Evolutionary conservation across 108 stramenopile genomes (phyloP), one percentile per base, ranked within the genome.

Genomic region (Bacterosira constricta): DNA sequence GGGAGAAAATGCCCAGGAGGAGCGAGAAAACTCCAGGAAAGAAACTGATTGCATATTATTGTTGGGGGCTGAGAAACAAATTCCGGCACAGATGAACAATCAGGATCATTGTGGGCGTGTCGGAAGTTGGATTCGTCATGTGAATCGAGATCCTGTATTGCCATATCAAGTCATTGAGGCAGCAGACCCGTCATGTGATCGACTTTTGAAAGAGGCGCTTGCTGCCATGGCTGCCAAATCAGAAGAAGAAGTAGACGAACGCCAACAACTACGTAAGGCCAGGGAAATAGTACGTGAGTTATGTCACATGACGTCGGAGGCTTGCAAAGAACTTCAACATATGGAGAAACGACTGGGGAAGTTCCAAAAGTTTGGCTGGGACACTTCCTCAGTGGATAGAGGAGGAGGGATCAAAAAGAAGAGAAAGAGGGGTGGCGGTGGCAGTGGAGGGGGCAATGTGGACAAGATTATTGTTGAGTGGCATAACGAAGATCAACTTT

Each of bases 391-490:
- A 39, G 42, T n/a, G 34, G 46, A 58, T 23, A 25, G 3, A n/a
- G n/a, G 17, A 31, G 17, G 20, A n/a, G 44, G 25, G 17, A 6
- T 26, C 18, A 66, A 38, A 6, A 51, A 25, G 45, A 69, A 57
- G 34, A 42, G 47, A 32, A 69, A 29, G 42, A 68, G 57, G 25
- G 46, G 37, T 1, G 47, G 66, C 0, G 17, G 27, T n/a, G 45
- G 49, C 31, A 36, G 29, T 5, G 27, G 23, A 35, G 50, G 66
- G 30, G 68, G 52, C 56, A 73, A 15, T 39, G 63, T 17, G 47
- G 86, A 45, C 38, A 77, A 31, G 71, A 83, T 61, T 57, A 75
- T n/a, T 77, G 85, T 73, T 42, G 82, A 67, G 77, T 87, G 52
- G 77, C 70, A 84, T 13, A 35, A 68, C 31, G 54, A 60, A 12